A percentile compares a stretch with the other conserved stretches of the same genome.
These are phyloP conservation scores for Heritiera littoralis DNA, from an alignment of 345 rosid genomes.

Conservation along the genomic window DNA sequence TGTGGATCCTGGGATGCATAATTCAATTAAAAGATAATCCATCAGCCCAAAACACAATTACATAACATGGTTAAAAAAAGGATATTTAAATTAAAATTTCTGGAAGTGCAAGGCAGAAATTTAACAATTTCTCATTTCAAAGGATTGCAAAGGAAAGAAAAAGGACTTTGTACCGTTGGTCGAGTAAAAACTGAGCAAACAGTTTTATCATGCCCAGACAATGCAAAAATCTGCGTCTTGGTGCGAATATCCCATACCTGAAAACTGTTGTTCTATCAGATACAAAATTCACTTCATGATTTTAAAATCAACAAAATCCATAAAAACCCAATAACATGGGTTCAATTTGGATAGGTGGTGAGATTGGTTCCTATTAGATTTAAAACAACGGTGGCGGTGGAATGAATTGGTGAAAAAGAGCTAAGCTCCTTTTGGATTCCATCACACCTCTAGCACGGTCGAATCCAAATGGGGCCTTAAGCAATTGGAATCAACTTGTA, in stretches of 20 bases:
- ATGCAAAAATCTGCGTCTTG: constrained; percentile 93
- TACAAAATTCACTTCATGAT: constrained; percentile 24
- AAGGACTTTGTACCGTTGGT: constrained; percentile 60
- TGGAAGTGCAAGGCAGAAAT: not conserved
- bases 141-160: not conserved
- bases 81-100: not conserved
- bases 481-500: not conserved
- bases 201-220: constrained; percentile 92
- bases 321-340: not conserved
- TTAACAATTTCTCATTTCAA: not conserved
- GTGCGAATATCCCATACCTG: constrained; percentile 99
- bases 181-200: constrained; percentile 96
- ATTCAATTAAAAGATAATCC: not conserved
- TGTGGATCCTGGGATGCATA: constrained; percentile 74
- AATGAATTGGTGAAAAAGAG: too few species aligned
- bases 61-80: not conserved
- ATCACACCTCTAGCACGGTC: too few species aligned
- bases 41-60: not conserved
- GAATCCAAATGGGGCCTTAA: not conserved
- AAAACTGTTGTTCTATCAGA: constrained; percentile 23
- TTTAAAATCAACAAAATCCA: constrained; percentile 21
- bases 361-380: too few species aligned
- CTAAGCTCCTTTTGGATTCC: too few species aligned
- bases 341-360: too few species aligned
- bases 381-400: too few species aligned